Evolutionary conservation across 371 early-diverging fungal species (phyloP), one percentile per base, ranked within the genome.

Genomic region (Actinomucor elegans): DNA sequence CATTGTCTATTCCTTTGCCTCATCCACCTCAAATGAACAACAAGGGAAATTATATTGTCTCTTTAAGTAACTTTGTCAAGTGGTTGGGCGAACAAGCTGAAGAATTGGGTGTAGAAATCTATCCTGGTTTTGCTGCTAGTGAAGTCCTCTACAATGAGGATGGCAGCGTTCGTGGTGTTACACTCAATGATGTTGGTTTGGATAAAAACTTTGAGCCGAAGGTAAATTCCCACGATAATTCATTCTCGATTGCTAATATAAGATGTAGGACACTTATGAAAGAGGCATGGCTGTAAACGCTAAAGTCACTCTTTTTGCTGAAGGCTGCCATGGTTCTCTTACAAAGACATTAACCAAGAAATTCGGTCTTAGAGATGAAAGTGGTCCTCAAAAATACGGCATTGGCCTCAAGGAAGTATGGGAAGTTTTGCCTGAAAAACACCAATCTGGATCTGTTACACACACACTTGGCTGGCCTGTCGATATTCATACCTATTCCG

Each of bases 21-120:
- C 95, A 96, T 50, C 99, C 98, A 40, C 96, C 97, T 48, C 89
- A 93, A 61, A 94, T 97, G 95, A 84, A 81, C 75, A 98, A 98
- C 79, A 75, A 89, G 69, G 98, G 97, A 48, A 98, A 98, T 71
- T 98, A 94, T 73, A 96, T 98, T 59, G 90, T 98, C 12, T 94
- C 94, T 9, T 76, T 98, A 44, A 92, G 85, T 65, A 88, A 94
- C 63, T 91, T 97, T 70, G 91, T 90, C 45, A 85, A 89, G 68
- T 98, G 99, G 99, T 78, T 98, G 26, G 98, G 96, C 54, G 96
- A 96, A 65, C 92, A 94, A 61, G 99, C 99, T 15, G 99, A 98
- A 67, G 95, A 94, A 65, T 69, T 88, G 26, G 98, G 97, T 28
- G 97, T 97, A 28, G 98, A 98, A 48, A 80, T 98, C 47, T 98